These are phyloP conservation scores for Spirogloea muscicola DNA, from an alignment of 139 green algal species.

Conservation along the genomic window DNA sequence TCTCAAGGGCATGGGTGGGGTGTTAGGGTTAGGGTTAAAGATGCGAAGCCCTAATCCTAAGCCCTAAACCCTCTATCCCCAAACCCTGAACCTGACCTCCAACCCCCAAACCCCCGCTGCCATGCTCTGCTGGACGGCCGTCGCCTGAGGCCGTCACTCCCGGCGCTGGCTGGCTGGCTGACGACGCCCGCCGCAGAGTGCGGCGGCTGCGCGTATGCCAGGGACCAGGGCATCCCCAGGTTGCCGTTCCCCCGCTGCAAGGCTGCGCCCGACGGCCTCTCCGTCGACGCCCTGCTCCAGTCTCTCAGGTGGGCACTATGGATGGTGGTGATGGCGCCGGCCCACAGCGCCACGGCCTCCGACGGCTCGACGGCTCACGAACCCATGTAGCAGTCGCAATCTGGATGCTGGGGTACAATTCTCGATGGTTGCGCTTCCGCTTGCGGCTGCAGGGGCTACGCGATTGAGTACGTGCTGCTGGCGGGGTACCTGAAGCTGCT, in stretches of 20 bases:
- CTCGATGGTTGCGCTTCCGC: not conserved
- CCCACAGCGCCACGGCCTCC: not conserved
- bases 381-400: not conserved
- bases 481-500: constrained; percentile 96
- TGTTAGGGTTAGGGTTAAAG: not conserved
- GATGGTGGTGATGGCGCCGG: not conserved
- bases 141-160: not conserved
- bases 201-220: constrained; percentile 71
- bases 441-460: constrained; percentile 42
- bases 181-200: constrained; percentile 50
- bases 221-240: constrained; percentile 66
- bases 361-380: not conserved
- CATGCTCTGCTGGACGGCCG: not conserved
- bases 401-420: not conserved
- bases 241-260: constrained; percentile 70
- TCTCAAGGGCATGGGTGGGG: not conserved
- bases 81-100: not conserved
- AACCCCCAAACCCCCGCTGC: not conserved
- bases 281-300: constrained; percentile 23
- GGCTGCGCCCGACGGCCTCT: constrained; percentile 33
- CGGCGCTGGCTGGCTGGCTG: not conserved
- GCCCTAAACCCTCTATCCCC: not conserved
- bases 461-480: constrained; percentile 77
- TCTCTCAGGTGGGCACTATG: not conserved
- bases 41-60: not conserved